These are phyloP conservation scores for Coniosporium uncinatum DNA, from an alignment of 2,329 filamentous ascomycete species.

Conservation along the genomic window DNA sequence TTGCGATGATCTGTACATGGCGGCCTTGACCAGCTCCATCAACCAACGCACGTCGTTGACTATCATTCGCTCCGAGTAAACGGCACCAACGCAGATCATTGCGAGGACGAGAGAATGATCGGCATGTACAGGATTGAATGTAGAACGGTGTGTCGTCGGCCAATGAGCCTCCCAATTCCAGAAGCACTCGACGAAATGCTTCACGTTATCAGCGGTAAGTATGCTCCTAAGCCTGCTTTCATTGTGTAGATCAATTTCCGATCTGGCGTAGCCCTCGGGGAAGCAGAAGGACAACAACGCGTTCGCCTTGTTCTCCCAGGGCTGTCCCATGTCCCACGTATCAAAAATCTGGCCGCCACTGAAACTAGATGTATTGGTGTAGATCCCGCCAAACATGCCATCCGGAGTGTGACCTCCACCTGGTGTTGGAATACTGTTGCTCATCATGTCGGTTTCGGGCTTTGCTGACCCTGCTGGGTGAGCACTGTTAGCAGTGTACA, in stretches of 20 bases:
- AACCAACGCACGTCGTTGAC: conserved; percentile 59
- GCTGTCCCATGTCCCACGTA: conserved; percentile 37
- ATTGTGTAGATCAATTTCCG: conserved; percentile 35
- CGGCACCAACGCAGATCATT: conserved; percentile 70
- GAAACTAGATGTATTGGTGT: conserved; percentile 24
- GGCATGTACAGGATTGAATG: conserved; percentile 60
- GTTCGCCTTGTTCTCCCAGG: conserved; percentile 37
- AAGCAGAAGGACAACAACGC: conserved; percentile 44
- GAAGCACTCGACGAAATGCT: conserved; percentile 66
- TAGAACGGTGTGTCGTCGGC: conserved; percentile 65
- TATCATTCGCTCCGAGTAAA: conserved; percentile 61
- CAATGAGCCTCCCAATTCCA: conserved; percentile 70
- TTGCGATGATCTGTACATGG: conserved; percentile 50
- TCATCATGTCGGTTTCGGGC: too few species aligned
- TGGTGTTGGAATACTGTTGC: too few species aligned
- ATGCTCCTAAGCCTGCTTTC: conserved; percentile 47
- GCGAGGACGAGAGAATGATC: conserved; percentile 62
- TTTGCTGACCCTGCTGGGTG: too few species aligned
- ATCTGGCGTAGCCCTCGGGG: conserved; percentile 27
- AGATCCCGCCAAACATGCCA: conserved; percentile 37
- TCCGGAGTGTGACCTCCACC: not conserved
- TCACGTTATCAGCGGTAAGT: conserved; percentile 62
- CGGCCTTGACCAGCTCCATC: conserved; percentile 57
- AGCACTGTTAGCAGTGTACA: too few species aligned
- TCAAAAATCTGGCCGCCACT: conserved; percentile 12